Conservation (phyloP, 352 stramenopile genomes). For the Aphanomyces euteiches region DNA sequence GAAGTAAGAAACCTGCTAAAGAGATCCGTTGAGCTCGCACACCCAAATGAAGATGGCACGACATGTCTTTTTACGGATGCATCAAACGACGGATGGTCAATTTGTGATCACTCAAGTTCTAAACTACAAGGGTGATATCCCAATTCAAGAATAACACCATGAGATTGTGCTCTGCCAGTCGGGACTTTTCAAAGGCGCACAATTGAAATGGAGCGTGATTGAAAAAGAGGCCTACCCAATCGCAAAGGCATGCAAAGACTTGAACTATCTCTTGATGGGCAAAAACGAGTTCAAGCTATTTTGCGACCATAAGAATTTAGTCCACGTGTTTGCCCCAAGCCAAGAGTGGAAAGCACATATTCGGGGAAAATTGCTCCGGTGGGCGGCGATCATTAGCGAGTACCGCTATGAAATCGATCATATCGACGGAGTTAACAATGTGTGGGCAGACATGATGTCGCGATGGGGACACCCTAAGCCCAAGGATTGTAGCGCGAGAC, state of each 20-base stretch:
- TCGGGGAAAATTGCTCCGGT: conserved; percentile 32
- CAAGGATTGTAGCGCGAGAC: too few species aligned
- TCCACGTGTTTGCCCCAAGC: conserved; percentile 32
- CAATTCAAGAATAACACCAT: conserved; percentile 30
- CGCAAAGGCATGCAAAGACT: conserved; percentile 28
- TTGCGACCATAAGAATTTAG: conserved; percentile 34
- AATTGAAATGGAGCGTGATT: conserved; percentile 31
- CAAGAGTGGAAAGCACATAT: conserved; percentile 30
- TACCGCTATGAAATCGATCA: conserved; percentile 34
- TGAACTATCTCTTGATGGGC: conserved; percentile 31
- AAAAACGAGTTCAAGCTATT: conserved; percentile 24
- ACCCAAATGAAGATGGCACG: background rate
- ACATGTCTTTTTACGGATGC: conserved; percentile 28
- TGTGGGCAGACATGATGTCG: conserved; percentile 3
- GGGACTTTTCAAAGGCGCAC: conserved; percentile 31
- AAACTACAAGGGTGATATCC: conserved; percentile 27
- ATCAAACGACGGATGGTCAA: conserved; percentile 26
- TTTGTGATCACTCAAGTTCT: conserved; percentile 30
- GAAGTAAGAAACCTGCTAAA: background rate
- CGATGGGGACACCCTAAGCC: background rate
- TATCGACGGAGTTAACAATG: conserved; percentile 15
- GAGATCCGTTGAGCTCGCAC: background rate
- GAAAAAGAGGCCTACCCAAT: conserved; percentile 37
- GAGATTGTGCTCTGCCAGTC: conserved; percentile 32
- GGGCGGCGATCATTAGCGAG: conserved; percentile 19